Conservation (phyloP, 495 filamentous ascomycete genomes). For the Amorphotheca resinae region DNA sequence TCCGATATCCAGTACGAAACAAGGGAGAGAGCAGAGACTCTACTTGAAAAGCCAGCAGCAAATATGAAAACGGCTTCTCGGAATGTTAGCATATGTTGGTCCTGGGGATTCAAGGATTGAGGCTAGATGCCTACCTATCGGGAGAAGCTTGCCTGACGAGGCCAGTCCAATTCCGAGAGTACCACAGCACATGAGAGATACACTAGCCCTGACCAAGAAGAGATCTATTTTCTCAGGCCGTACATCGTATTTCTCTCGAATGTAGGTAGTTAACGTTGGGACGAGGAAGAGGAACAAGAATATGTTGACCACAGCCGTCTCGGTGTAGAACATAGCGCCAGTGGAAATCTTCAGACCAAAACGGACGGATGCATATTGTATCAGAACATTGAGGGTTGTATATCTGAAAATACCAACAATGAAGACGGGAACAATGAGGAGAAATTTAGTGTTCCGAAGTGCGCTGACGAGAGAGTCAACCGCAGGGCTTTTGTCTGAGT, state of each 20-base stretch:
- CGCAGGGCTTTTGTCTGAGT: background rate
- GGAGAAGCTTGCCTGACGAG: conserved; percentile 1
- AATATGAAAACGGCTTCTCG: conserved; percentile 14
- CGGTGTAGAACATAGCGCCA: conserved; percentile 19
- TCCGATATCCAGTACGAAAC: conserved; percentile 19
- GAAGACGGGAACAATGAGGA: conserved; percentile 15
- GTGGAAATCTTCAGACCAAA: conserved; percentile 16
- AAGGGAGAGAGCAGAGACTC: conserved; percentile 15
- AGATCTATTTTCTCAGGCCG: conserved; percentile 14
- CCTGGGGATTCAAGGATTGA: background rate
- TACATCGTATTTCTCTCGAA: conserved; percentile 7
- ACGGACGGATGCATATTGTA: conserved; percentile 18
- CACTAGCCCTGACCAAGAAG: conserved; percentile 9
- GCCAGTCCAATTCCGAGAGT: conserved; percentile 11
- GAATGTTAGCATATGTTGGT: background rate
- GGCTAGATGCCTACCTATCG: conserved; percentile 9
- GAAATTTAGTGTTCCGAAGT: conserved; percentile 4
- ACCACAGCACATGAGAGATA: conserved; percentile 12
- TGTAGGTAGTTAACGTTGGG: conserved; percentile 6
- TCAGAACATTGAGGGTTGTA: conserved; percentile 17
- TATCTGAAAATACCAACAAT: conserved; percentile 19
- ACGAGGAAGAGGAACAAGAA: conserved; percentile 17
- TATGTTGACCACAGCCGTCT: conserved; percentile 20
- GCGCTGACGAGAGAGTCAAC: conserved; percentile 1
- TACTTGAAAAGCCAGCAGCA: conserved; percentile 14